Base-by-base conservation (phyloP, 2,329 filamentous ascomycete genomes). In the Thielaviopsis punctulata region DNA sequence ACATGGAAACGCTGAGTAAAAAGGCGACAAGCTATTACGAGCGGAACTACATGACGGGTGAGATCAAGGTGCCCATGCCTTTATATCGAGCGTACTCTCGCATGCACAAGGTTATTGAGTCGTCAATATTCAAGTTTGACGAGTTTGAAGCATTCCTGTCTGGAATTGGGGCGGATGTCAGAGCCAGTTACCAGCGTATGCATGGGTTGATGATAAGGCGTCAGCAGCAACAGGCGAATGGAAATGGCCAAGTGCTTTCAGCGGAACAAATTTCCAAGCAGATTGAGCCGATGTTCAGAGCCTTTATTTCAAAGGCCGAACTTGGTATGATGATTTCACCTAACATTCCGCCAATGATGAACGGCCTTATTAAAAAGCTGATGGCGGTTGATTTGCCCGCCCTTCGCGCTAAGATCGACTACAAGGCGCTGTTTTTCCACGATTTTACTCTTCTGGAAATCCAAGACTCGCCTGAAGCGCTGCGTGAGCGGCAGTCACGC, bases 361-460 rank as follows among this genome's bases (percentile, higher is more conserved):
- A 72, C 23, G 61, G 68, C 15, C 76, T 84, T 33, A 71, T 87
- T n/a, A 75, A 80, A 56, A 77, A 76, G 52, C 73, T 82, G 54
- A 79, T 90, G 55, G 70, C 71, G 27, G 68, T 70, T 24, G 75
- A 79, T 45, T 65, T 87, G 24, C 69, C 69, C 0, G 69, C 71
- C 19, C 73, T 89, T 51, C 71, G 75, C 41, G 68, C 69, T 4
- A 70, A 75, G 52, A 72, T 80, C 10, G 79, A 92, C 57, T 73
- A 78, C 24, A 75, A 80, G 9, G 73, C 73, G 55, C 70, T 94
- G 48, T 85, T 84, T 66, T 84, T 87, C 64, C 76, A 77, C 48
- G 78, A 92, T 61, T 86, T 80, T 52, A 72, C 71, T 48, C 75
- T 85, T 62, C 69, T 92, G 10, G 82, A 83, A 4, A 69, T 86